Conservation (phyloP, 1,284 basidiomycete genomes). For the Cystobasidiaceae sp. region DNA sequence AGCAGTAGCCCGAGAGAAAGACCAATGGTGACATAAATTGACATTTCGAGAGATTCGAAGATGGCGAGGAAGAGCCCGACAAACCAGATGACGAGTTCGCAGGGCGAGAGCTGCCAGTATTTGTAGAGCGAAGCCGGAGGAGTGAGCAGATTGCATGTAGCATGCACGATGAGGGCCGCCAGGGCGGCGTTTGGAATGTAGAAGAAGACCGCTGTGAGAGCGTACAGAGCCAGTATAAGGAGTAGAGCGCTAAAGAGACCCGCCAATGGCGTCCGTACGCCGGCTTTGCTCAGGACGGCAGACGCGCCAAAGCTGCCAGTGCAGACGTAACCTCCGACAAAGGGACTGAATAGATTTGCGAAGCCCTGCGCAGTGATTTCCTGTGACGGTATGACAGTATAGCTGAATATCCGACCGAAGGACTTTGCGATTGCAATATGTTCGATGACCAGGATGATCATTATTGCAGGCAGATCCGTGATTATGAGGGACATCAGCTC, state of each 20-base stretch:
- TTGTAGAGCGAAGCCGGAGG: background rate
- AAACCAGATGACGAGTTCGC: background rate
- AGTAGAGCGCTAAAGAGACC: background rate
- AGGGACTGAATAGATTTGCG: background rate
- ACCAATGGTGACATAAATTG: background rate
- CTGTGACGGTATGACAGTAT: background rate
- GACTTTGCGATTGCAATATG: background rate
- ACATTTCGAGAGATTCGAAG: background rate
- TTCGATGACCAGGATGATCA: background rate
- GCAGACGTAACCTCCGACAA: background rate
- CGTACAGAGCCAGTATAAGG: background rate
- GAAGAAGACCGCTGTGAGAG: conserved; percentile 58
- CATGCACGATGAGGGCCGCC: background rate
- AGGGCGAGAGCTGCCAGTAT: background rate
- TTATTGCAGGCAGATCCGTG: background rate
- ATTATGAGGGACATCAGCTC: background rate
- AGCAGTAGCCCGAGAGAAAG: background rate
- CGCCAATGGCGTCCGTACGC: background rate
- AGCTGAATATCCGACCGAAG: background rate
- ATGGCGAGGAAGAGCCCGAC: background rate
- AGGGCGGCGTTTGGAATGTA: background rate
- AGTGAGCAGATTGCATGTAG: background rate
- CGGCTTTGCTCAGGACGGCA: background rate
- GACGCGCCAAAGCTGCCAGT: background rate
- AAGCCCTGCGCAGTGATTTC: background rate